Evolutionary conservation across 495 filamentous ascomycete genomes (phyloP), one percentile per base, ranked within the genome.

Genomic region (Amorphotheca resinae): DNA sequence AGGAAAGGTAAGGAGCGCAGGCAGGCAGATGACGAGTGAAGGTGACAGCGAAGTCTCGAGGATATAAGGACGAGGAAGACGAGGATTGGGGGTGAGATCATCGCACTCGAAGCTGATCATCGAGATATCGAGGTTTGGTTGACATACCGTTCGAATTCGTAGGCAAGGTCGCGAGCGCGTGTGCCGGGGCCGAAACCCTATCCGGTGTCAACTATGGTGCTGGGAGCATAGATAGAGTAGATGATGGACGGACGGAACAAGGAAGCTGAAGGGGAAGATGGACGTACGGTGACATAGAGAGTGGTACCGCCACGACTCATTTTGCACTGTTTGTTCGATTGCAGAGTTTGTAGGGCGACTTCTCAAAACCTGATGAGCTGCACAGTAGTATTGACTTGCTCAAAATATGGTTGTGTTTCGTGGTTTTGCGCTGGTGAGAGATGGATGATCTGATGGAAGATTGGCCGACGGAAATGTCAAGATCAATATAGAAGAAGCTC

Each of bases 111-210:
- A 53, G 64, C 46, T 52, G 60, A 55, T 57, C 58, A 62, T 65
- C 62, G 64, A 61, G 56, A 55, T 53, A 62, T 65, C 58, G 61
- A 59, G 57, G 59, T 53, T 49, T 47, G 46, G 53, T 52, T 60
- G 68, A 87, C 83, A 73, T 93, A 98, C 93, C 89, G 84, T 84
- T 95, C 87, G 83, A 95, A 95, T 76, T 99, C 91, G 84, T 95
- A 96, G 71, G 91, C 91, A 65, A 99, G 86, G 69, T 99, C 91
- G 76, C 93, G 87, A 62, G 91, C 91, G 71, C 91, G 87, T 62
- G 91, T 99, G 59, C 91, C 93, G 64, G 94, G 89, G 71, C 89
- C 91, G 66, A 99, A 99, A 72, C 91, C 91, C 49, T 55, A 16
- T 14, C 49, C 75, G 82, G 50, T 36, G 40, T 41, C 15, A 52